These are phyloP conservation scores for Acanthochlamys bracteata DNA, from an alignment of 106 monocot genomes.

Conservation along the genomic window DNA sequence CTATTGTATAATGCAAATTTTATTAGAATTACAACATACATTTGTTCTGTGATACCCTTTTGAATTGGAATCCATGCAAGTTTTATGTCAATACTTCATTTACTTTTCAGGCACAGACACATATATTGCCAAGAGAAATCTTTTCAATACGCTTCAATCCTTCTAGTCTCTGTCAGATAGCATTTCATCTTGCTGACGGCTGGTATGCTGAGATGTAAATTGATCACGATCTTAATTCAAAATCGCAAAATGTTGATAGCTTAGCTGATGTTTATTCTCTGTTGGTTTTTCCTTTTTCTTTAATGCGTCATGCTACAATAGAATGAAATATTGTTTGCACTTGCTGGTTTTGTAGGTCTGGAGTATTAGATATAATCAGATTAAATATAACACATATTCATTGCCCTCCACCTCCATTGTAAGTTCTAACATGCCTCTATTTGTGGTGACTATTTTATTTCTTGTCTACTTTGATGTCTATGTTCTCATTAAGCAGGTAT, in stretches of 20 bases:
- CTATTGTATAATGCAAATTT: too few relatives aligned
- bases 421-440: too few relatives aligned
- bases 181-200: slow-evolving; percentile 96
- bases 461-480: too few relatives aligned
- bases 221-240: neutral
- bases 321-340: neutral
- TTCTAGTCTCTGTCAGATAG: slow-evolving; percentile 69
- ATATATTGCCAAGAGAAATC: slow-evolving; percentile 58
- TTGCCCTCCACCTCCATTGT: slow-evolving; percentile 75
- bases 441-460: too few relatives aligned
- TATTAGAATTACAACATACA: too few relatives aligned
- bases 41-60: too few relatives aligned
- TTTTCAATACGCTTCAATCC: slow-evolving; percentile 74
- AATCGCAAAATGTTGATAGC: too few relatives aligned
- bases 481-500: too few relatives aligned
- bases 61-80: too few relatives aligned
- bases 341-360: slow-evolving; percentile 53
- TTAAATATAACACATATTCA: slow-evolving; percentile 73
- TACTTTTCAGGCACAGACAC: slow-evolving; percentile 73
- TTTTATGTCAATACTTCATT: neutral
- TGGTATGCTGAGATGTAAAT: slow-evolving; percentile 42
- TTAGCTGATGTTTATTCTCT: too few relatives aligned
- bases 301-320: neutral
- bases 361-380: slow-evolving; percentile 53
- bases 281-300: neutral